phyloP scores from a whole-genome alignment of 305 asterid species.

The Ilex paraguariensis region DNA sequence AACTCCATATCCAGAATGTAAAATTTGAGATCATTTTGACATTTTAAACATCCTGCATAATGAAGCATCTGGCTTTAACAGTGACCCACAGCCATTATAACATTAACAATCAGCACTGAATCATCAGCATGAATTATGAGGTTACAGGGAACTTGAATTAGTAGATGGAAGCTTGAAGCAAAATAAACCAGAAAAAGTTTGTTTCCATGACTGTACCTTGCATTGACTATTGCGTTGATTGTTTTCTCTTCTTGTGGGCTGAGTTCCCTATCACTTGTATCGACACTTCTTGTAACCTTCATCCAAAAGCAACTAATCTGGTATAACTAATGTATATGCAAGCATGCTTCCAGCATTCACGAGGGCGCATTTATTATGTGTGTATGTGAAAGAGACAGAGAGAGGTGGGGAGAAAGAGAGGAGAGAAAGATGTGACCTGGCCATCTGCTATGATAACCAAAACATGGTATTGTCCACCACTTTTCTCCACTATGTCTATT shows the following conservation, averaged over 20 bases:
- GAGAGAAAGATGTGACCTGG: conserved; percentile 30
- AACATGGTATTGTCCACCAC: conserved; percentile 79
- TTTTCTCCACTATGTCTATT: conserved; percentile 73
- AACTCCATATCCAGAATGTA: too few relatives aligned
- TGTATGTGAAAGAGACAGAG: background rate
- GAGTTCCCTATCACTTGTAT: conserved; percentile 45
- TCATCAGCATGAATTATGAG: too few relatives aligned
- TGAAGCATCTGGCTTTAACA: too few relatives aligned
- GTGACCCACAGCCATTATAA: too few relatives aligned
- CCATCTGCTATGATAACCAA: conserved; percentile 89
- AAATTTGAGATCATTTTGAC: too few relatives aligned
- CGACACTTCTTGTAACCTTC: conserved; percentile 72
- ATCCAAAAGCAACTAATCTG: conserved; percentile 11
- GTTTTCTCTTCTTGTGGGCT: conserved; percentile 71
- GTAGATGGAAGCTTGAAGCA: conserved; percentile 4
- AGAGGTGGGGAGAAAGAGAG: conserved; percentile 7
- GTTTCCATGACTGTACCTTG: conserved; percentile 43
- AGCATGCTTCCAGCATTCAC: too few relatives aligned
- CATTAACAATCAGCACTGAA: too few relatives aligned
- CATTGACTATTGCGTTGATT: conserved; percentile 60
- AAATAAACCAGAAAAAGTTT: conserved; percentile 7
- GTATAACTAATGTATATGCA: too few relatives aligned
- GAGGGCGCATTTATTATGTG: background rate
- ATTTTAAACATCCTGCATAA: too few relatives aligned
- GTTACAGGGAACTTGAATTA: background rate